Evolutionary conservation across 208 protist species (phyloP), one percentile per base, ranked within the genome.

Genomic region (Lotmaria passim): DNA sequence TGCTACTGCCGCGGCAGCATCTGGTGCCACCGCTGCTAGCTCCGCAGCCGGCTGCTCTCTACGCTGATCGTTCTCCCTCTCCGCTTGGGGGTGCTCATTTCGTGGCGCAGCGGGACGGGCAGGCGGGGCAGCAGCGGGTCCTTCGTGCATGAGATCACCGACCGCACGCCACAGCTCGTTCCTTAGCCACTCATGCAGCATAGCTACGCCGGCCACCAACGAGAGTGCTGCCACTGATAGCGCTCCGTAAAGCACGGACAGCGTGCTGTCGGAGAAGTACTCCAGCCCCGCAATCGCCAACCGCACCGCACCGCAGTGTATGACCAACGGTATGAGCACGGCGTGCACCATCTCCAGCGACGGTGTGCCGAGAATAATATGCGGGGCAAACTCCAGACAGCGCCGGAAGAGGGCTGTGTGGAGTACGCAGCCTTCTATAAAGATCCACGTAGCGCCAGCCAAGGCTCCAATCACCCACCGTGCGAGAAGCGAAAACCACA

Each of bases 341-440:
- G 68, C 68, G 68, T 73, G 68, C n/a, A 66, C 47, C 17, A 30
- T 48, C 30, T 51, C 44, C 46, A 36, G 26, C 5, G 57, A 59
- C 12, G n/a, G 47, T 10, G 21, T 1, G 2, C 47, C 56, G 34
- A 65, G 11, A 2, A 60, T 47, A 14, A 73, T 23, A 56, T 66
- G 53, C 28, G 68, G 68, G 19, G 58, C 57, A 55, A 59, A 59
- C 48, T 66, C 36, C 15, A 73, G 46, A 36, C 46, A 58, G 57
- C 68, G 68, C 59, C 43, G 68, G 33, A 59, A 73, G 30, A 73
- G 68, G 11, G 68, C 31, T 26, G 68, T 73, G 36, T 28, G 68
- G 34, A 73, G 39, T 2, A 73, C 26, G 26, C 1, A 6, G 1
- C 68, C 58, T 30, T 73, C 68, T 12, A 59, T 17, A 5, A 73